Evolutionary conservation across 2,329 filamentous ascomycete species (phyloP), one percentile per base, ranked within the genome.

Genomic region (Colletotrichum tropicale): DNA sequence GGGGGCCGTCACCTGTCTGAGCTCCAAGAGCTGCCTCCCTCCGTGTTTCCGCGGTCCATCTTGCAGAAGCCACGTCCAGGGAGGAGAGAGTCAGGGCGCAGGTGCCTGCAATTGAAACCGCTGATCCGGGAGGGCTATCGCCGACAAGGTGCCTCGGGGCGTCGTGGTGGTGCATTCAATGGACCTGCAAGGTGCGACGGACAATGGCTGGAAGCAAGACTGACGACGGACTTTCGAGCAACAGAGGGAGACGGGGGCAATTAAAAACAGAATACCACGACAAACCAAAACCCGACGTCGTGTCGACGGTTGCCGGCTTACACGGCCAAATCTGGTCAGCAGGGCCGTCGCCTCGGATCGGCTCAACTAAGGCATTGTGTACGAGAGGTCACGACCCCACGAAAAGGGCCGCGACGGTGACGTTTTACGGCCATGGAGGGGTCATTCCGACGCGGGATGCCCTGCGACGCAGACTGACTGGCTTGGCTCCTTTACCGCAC

Each of bases 341-440:
- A 65, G 70, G 74, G 34, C 70, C 18, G 60, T 26, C 64, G 70
- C 70, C 28, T 65, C 70, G 65, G 38, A 55, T 76, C 43, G 74
- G 74, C 52, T 74, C 65, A 68, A 36, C 36, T 38, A 65, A 69
- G 38, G 58, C 65, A 65, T 76, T 69, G 58, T 68, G 48, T 43
- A 28, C n/a, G 48, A 65, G 34, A 70, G 71, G 74, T 76, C 74
- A 76, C 74, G 74, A 76, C 74, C 70, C 74, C 70, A 60, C 64
- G 70, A 69, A 69, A 58, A 60, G 55, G 56, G 24, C 62, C 69
- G 55, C 66, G 34, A 70, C 60, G 18, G 55, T 71, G 72, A 71
- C 61, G 68, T 75, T 75, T 61, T 24, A 16, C 12, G 55, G 43
- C 30, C 26, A 62, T 60, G 56, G 73, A 73, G 70, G 32, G 70